Conservation (phyloP, 2,329 filamentous ascomycete species). For the Gnomoniopsis sp. region DNA sequence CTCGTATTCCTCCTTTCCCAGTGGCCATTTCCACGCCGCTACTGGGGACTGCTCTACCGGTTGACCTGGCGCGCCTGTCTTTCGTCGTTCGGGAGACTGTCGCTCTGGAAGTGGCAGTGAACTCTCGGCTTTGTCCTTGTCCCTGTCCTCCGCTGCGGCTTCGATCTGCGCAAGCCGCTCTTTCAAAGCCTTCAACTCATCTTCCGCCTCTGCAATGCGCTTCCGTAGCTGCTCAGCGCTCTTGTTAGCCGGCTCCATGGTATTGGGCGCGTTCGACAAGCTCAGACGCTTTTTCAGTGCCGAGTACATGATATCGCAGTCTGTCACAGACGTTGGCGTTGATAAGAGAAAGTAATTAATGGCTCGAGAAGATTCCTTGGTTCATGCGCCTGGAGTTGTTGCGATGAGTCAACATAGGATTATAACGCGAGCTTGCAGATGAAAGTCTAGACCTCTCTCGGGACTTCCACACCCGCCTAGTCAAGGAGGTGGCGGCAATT, state of each 20-base stretch:
- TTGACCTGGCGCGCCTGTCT: not conserved
- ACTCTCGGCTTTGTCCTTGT: not conserved
- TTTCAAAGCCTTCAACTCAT: constrained; percentile 43
- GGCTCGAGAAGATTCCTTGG: too few species aligned
- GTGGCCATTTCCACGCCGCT: constrained; percentile 58
- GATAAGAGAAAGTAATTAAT: not conserved
- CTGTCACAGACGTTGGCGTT: not conserved
- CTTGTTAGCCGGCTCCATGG: constrained; percentile 33
- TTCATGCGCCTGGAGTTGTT: too few species aligned
- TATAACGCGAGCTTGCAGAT: too few species aligned
- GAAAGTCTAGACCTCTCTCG: too few species aligned
- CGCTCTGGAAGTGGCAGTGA: not conserved
- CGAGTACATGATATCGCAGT: not conserved
- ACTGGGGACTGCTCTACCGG: not conserved
- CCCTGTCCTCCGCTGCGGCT: constrained; percentile 18
- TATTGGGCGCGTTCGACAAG: not conserved
- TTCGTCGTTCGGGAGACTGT: not conserved
- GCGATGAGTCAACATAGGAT: too few species aligned
- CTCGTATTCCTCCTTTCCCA: constrained; percentile 71
- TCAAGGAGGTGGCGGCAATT: too few species aligned
- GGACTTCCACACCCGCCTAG: too few species aligned
- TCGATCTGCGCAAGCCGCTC: constrained; percentile 39
- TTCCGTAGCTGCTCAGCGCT: constrained; percentile 35
- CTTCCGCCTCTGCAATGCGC: constrained; percentile 47
- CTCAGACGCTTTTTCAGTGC: not conserved